phyloP scores from a whole-genome alignment of 192 early-diverging fungal genomes.

The Gaertneriomyces semiglobifer region DNA sequence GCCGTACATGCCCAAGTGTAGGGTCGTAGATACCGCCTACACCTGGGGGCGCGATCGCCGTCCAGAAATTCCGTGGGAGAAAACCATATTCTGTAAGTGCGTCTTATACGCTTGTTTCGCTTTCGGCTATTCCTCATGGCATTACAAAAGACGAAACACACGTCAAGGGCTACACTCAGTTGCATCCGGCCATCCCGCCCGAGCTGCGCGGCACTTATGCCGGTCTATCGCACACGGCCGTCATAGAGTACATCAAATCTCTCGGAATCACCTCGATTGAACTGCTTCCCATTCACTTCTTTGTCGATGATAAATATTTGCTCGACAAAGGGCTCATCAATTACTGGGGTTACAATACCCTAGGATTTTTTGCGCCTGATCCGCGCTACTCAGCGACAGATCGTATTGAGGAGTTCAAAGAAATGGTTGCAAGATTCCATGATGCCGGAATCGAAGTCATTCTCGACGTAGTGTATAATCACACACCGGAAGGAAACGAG shows the following conservation, averaged over 20 bases:
- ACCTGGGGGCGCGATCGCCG: conserved; percentile 27
- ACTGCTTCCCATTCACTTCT: conserved; percentile 28
- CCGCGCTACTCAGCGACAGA: conserved; percentile 24
- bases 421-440: conserved; percentile 31
- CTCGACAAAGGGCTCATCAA: conserved; percentile 27
- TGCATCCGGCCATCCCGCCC: conserved; percentile 24
- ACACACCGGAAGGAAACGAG: conserved; percentile 32
- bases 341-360: conserved; percentile 31
- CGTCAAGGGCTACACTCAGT: conserved; percentile 26
- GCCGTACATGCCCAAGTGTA: conserved; percentile 27
- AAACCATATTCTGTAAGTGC: conserved; percentile 23
- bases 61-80: conserved; percentile 29
- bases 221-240: conserved; percentile 15
- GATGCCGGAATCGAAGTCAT: conserved; percentile 26
- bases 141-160: conserved; percentile 24
- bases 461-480: conserved; percentile 30
- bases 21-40: conserved; percentile 24
- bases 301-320: conserved; percentile 29
- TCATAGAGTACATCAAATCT: conserved; percentile 29
- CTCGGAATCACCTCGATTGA: conserved; percentile 29
- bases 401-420: conserved; percentile 27
- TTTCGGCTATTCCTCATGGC: too few relatives aligned
- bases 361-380: conserved; percentile 29
- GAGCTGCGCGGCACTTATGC: conserved; percentile 28
- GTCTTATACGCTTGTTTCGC: background rate